These are phyloP conservation scores for Mentha longifolia DNA, from an alignment of 257 asterid species.

Conservation along the genomic window DNA sequence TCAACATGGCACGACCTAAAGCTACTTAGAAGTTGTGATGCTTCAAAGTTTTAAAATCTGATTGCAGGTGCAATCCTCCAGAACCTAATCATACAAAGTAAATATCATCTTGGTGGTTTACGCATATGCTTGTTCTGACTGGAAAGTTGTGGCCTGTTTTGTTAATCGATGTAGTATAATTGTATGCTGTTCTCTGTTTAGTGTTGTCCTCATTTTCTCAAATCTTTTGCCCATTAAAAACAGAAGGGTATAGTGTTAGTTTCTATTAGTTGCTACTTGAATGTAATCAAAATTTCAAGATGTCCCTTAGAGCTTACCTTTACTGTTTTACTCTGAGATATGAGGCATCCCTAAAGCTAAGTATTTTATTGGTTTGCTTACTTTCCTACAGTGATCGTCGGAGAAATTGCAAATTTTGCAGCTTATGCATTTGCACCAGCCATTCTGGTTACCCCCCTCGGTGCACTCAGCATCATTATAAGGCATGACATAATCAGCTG, in stretches of 20 bases:
- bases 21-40: conserved; percentile 5
- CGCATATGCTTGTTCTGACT: no score
- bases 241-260: background rate
- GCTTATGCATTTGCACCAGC: conserved; percentile 99
- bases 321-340: conserved; percentile 27
- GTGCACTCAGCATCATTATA: conserved; percentile 98
- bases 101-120: background rate
- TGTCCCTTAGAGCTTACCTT: conserved; percentile 6
- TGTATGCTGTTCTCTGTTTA: background rate
- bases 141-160: conserved; percentile 1
- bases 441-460: conserved; percentile 96
- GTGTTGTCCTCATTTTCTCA: no score
- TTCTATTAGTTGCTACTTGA: background rate
- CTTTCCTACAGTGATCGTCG: conserved; percentile 83
- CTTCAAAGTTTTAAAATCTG: background rate
- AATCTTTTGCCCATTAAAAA: no score
- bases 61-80: background rate
- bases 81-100: conserved; percentile 6
- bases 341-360: conserved; percentile 24
- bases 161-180: conserved; percentile 5
- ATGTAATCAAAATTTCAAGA: background rate
- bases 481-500: conserved; percentile 57
- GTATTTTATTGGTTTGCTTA: conserved; percentile 27
- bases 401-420: conserved; percentile 97
- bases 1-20: conserved; percentile 2